Evolutionary conservation across 768 basidiomycete species (phyloP), one percentile per base, ranked within the genome.

Genomic region (Gautieria morchelliformis): DNA sequence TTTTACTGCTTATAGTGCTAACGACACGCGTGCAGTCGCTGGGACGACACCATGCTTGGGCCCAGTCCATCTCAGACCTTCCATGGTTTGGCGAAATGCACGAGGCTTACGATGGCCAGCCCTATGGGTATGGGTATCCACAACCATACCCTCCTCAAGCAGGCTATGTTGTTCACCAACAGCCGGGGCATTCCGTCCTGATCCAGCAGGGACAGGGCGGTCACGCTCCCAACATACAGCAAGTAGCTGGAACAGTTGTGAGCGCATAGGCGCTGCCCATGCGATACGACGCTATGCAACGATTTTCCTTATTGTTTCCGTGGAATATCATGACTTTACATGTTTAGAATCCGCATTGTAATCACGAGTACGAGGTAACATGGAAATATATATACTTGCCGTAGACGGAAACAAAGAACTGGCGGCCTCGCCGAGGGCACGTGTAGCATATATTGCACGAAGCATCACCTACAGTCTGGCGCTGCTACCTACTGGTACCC

Each of bases 71-170:
- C 59, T 62, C 68, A 73, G 85, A 89, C 62, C 75, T 90, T 10
- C 84, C 83, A 1, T 89, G 88, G 88, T 89, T 84, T 63, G 81
- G 81, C 48, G 82, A 89, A 72, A 27, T 27, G 27, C 72, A 73
- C 62, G 85, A 85, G 22, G 84, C 83, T 40, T 14, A 62, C 68
- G 35, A 40, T 33, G 45, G 39, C n/a, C 49, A 54, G 58, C 42
- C 44, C 42, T 53, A 60, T 44, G 47, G 11, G 14, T 58, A 37
- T 32, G 35, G 39, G 14, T 52, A 52, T 27, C 33, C 60, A 46
- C 71, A 74, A 46, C 71, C 74, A 49, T 72, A 71, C 66, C 70
- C 46, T 14, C 70, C 46, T 14, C 48, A 41, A 14, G 39, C 17
- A 9, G 55, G 48, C 37, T 54, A 61, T 22, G 49, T 75, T 56